phyloP scores from a whole-genome alignment of 2,329 filamentous ascomycete genomes.

The Davidsoniella neocaledoniae region DNA sequence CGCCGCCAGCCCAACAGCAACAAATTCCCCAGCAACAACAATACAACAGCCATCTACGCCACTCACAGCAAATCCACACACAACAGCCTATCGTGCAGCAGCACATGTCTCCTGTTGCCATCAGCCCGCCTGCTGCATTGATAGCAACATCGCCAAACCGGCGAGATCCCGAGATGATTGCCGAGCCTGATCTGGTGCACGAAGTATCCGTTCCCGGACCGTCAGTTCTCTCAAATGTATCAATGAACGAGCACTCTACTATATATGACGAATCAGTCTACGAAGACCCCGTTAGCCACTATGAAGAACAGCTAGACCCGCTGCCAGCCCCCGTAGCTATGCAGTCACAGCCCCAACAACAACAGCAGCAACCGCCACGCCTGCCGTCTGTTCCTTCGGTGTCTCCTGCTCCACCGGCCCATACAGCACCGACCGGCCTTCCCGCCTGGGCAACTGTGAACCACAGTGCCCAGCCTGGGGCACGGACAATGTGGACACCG shows the following conservation, averaged over 20 bases:
- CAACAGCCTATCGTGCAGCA: neutral
- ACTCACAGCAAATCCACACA: slow-evolving; percentile 12
- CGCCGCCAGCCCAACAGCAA: slow-evolving; percentile 3
- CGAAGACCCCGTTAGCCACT: slow-evolving; percentile 13
- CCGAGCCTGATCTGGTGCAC: slow-evolving; percentile 8
- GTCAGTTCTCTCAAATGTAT: neutral
- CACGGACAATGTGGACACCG: slow-evolving; percentile 50
- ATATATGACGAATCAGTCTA: slow-evolving; percentile 15
- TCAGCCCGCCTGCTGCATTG: slow-evolving; percentile 13
- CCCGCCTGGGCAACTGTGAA: slow-evolving; percentile 14
- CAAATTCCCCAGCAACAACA: slow-evolving; percentile 22
- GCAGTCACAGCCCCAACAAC: neutral
- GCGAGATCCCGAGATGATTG: slow-evolving; percentile 3
- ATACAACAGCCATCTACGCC: slow-evolving; percentile 18
- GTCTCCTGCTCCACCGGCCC: slow-evolving; percentile 27
- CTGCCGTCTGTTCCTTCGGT: slow-evolving; percentile 18
- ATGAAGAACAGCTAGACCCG: slow-evolving; percentile 5
- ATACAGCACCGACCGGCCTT: slow-evolving; percentile 19
- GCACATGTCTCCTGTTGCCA: neutral
- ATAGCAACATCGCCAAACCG: neutral
- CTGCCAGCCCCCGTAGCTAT: neutral
- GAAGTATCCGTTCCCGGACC: slow-evolving; percentile 3
- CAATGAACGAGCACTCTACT: slow-evolving; percentile 7
- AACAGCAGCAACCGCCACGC: neutral
- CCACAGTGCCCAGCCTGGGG: slow-evolving; percentile 20